A percentile compares a stretch with the other conserved stretches of the same genome.
Conservation (phyloP, 2,329 filamentous ascomycete species). For the Ophiocordyceps camponoti-saundersi region DNA sequence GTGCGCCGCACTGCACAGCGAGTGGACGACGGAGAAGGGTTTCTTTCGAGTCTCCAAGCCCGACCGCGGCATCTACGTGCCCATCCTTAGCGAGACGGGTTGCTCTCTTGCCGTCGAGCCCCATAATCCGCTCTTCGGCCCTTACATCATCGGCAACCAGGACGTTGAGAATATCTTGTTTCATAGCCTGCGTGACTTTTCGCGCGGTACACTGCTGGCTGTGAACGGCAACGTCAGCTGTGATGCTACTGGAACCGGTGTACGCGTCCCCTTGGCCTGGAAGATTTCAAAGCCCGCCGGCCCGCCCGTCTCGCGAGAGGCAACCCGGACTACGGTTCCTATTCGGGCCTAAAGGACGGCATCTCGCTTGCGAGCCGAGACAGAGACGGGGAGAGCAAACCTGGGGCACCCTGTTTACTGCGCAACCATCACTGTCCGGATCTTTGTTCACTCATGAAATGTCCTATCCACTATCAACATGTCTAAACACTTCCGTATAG, state of each 20-base stretch:
- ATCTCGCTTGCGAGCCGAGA: not conserved
- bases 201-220: slow-evolving; percentile 6
- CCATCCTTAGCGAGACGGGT: slow-evolving; percentile 9
- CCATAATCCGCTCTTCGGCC: slow-evolving; percentile 3
- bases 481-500: not conserved
- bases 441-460: not conserved
- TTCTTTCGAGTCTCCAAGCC: slow-evolving; percentile 10
- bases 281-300: slow-evolving; percentile 5
- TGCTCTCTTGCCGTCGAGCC: slow-evolving; percentile 12
- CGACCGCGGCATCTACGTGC: slow-evolving; percentile 5
- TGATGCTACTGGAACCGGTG: slow-evolving; percentile 3
- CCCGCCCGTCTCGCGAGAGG: not conserved
- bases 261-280: slow-evolving; percentile 7
- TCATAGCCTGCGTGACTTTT: slow-evolving; percentile 6
- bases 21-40: slow-evolving; percentile 12
- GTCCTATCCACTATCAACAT: not conserved
- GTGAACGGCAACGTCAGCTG: slow-evolving; percentile 8
- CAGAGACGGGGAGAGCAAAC: not conserved
- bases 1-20: slow-evolving; percentile 14
- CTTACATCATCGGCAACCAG: slow-evolving; percentile 8
- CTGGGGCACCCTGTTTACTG: not conserved
- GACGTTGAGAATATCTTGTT: slow-evolving; percentile 8
- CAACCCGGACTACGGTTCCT: not conserved
- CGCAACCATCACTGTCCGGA: not conserved
- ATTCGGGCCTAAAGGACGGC: not conserved